Evolutionary conservation across 768 basidiomycete species (phyloP), one percentile per base, ranked within the genome.

Genomic region (Trametes elegans): DNA sequence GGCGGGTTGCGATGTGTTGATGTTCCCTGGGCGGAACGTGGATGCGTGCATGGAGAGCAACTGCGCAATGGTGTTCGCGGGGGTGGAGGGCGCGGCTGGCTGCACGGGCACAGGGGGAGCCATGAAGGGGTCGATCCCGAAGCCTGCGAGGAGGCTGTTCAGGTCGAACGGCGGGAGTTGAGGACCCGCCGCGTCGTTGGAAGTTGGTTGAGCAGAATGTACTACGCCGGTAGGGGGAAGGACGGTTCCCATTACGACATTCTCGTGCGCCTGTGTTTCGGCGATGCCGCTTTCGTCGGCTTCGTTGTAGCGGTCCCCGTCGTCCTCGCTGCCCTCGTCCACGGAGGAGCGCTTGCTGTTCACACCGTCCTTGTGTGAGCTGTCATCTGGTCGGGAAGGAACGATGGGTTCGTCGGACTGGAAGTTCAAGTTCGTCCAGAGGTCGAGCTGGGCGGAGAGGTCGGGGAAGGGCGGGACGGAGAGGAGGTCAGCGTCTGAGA

Each of bases 381-480:
- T 78, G 3, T 75, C 69, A 18, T 65, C 68, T 23, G 70, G 64
- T 10, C 45, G 50, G 31, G 46, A 43, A 18, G 55, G 43, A 28
- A 60, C 46, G n/a, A 82, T 72, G 18, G 79, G 76, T 41, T 91
- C 90, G 64, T 90, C 88, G 0, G 82, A 82, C 55, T 90, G 84
- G 66, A 93, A 93, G 7, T 83, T 71, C 52, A 93, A 76, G 70
- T 89, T 85, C 13, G 88, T 87, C 92, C 92, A 93, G 49, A 93
- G 75, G 68, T 87, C 85, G 49, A 90, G 83, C 67, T 89, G 88
- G 0, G 88, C 84, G 18, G 78, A 76, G 50, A 92, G 76, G 71
- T 93, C 90, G 10, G 87, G 85, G 66, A 83, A 88, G 0, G 84
- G 74, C 23, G 81, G 80, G 0, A 82, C 74, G 0, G 81, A 71